phyloP scores from a whole-genome alignment of 2,329 filamentous ascomycete species.

The Neonectria hederae region DNA sequence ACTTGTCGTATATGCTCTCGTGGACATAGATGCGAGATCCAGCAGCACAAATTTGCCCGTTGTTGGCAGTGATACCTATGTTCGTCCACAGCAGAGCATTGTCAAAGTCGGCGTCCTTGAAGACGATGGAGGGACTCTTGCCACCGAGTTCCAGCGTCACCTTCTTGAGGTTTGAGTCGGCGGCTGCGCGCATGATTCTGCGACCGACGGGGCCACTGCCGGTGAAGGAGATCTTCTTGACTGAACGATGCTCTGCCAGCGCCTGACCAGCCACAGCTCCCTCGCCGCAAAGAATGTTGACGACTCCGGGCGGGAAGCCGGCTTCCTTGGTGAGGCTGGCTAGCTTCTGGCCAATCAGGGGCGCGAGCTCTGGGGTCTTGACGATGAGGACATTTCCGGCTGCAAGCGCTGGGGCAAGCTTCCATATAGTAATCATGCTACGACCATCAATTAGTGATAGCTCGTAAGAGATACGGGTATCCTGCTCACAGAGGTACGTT shows the following conservation, averaged over 20 bases:
- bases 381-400: conserved; percentile 69
- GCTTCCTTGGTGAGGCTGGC: conserved; percentile 73
- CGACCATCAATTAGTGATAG: accelerated
- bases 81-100: conserved; percentile 64
- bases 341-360: conserved; percentile 68
- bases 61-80: conserved; percentile 58
- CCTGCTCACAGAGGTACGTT: conserved; percentile 67
- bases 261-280: conserved; percentile 73
- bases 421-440: conserved; percentile 47
- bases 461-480: neutral
- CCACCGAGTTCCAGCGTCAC: conserved; percentile 79
- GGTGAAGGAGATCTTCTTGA: conserved; percentile 81
- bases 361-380: conserved; percentile 71
- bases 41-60: conserved; percentile 69
- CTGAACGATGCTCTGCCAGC: conserved; percentile 68
- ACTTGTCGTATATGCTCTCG: conserved; percentile 64
- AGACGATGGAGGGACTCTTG: conserved; percentile 69
- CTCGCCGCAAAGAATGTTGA: conserved; percentile 76
- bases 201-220: conserved; percentile 74
- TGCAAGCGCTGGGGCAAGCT: conserved; percentile 72
- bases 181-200: conserved; percentile 77
- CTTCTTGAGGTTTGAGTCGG: conserved; percentile 78
- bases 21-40: conserved; percentile 69
- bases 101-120: conserved; percentile 68
- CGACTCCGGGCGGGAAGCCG: conserved; percentile 77